These are phyloP conservation scores for Zopfochytrium polystomum DNA, from an alignment of 371 early-diverging fungal species.

Conservation along the genomic window DNA sequence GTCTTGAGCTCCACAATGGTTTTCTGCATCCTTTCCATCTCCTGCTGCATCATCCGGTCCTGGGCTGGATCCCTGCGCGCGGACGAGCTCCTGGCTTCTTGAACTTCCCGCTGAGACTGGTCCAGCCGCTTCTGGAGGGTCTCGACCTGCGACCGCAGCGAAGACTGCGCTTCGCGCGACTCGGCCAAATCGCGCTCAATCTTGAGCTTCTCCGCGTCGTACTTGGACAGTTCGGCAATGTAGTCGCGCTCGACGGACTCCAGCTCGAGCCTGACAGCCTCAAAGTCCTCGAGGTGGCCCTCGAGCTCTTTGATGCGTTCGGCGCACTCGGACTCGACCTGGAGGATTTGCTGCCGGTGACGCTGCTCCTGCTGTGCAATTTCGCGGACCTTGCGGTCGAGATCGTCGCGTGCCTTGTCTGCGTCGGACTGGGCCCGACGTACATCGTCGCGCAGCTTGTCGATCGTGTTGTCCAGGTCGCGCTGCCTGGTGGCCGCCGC, in stretches of 20 bases:
- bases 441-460: constrained; percentile 15
- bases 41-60: constrained; percentile 17
- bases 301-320: constrained; percentile 15
- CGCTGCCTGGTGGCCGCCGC: constrained; percentile 10
- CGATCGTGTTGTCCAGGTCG: constrained; percentile 25
- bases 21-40: constrained; percentile 37
- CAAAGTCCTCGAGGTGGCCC: constrained; percentile 19
- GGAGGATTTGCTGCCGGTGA: constrained; percentile 14
- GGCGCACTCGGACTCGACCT: constrained; percentile 16
- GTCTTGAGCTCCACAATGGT: constrained; percentile 38
- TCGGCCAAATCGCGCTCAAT: constrained; percentile 21
- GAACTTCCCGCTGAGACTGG: constrained; percentile 28
- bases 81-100: constrained; percentile 27
- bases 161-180: constrained; percentile 8
- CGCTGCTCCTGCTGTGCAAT: constrained; percentile 13
- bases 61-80: constrained; percentile 7
- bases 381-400: constrained; percentile 19
- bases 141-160: constrained; percentile 24
- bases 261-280: constrained; percentile 24
- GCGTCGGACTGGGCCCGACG: constrained; percentile 5
- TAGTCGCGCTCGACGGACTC: constrained; percentile 31
- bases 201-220: constrained; percentile 22
- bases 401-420: constrained; percentile 7
- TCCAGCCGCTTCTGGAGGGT: constrained; percentile 28
- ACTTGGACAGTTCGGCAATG: constrained; percentile 20